Percentiles rank a stretch among this genome's conserved stretches.
phyloP scores from a whole-genome alignment of 768 basidiomycete species.

The Agaricus subrufescens region DNA sequence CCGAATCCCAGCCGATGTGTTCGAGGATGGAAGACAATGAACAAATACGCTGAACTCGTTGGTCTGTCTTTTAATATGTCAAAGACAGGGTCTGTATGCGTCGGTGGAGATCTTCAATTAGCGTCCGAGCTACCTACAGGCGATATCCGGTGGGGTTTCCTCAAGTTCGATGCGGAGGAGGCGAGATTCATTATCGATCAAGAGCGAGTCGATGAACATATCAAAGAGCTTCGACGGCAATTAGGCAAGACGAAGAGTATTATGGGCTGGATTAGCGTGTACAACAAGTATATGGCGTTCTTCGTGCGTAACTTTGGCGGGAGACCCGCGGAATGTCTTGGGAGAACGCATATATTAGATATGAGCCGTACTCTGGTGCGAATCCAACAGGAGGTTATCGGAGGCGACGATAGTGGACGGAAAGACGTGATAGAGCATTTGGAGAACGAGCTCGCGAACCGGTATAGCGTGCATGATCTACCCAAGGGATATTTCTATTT shows the following conservation, averaged over 20 bases:
- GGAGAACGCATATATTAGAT: conserved; percentile 24
- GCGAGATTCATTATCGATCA: conserved; percentile 33
- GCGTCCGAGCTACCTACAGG: conserved; percentile 24
- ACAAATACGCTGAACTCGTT: conserved; percentile 32
- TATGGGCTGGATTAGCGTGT: conserved; percentile 33
- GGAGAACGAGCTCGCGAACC: conserved; percentile 19
- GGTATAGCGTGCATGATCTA: conserved; percentile 28
- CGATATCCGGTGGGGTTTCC: conserved; percentile 35
- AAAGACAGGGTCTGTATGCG: conserved; percentile 37
- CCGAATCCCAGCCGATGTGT: conserved; percentile 26
- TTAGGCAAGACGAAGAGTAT: conserved; percentile 29
- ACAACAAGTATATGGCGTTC: conserved; percentile 37
- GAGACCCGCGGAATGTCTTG: conserved; percentile 28
- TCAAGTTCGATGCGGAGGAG: conserved; percentile 27
- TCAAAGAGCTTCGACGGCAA: conserved; percentile 32
- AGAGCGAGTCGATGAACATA: conserved; percentile 28
- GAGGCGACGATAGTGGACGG: neutral
- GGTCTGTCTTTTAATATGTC: conserved; percentile 36
- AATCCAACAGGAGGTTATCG: conserved; percentile 26
- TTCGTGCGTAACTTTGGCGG: conserved; percentile 32
- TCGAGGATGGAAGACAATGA: conserved; percentile 37
- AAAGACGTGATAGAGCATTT: conserved; percentile 17
- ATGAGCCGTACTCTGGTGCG: conserved; percentile 26
- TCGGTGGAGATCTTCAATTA: conserved; percentile 16
- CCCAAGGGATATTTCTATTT: conserved; percentile 39